A percentile compares a stretch with the other conserved stretches of the same genome.
These are phyloP conservation scores for Phytophthora brassicae DNA, from an alignment of 352 stramenopile genomes.

Conservation along the genomic window DNA sequence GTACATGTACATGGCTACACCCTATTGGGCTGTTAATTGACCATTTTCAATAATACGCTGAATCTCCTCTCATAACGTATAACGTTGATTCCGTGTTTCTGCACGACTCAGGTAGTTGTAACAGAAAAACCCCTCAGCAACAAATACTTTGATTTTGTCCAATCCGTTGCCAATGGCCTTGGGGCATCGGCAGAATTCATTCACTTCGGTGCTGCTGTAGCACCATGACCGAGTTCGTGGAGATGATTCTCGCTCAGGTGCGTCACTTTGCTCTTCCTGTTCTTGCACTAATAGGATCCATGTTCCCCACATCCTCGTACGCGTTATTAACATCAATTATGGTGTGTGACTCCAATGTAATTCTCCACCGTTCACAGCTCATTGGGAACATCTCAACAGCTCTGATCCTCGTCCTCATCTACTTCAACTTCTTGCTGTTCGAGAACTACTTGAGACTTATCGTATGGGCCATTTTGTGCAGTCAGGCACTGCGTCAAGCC, in stretches of 20 bases:
- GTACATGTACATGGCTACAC: too few relatives aligned
- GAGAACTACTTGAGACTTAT: slow-evolving; percentile 89
- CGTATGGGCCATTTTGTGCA: slow-evolving; percentile 87
- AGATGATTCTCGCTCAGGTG: slow-evolving; percentile 85
- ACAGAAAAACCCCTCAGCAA: not conserved
- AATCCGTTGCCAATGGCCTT: slow-evolving; percentile 2
- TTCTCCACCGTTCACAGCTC: slow-evolving; percentile 39
- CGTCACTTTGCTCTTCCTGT: not conserved
- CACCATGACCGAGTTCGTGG: slow-evolving; percentile 78
- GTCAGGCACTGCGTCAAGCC: slow-evolving; percentile 79
- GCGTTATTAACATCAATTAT: not conserved
- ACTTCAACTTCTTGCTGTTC: slow-evolving; percentile 91
- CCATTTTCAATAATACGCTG: slow-evolving; percentile 19
- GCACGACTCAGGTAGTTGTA: not conserved
- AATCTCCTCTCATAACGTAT: slow-evolving; percentile 18
- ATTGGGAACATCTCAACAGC: slow-evolving; percentile 88
- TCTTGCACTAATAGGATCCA: slow-evolving; percentile 5
- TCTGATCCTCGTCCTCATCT: slow-evolving; percentile 84
- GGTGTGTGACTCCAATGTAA: not conserved
- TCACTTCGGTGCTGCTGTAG: not conserved
- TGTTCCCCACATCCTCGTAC: not conserved
- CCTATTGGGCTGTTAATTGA: too few relatives aligned
- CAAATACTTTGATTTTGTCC: slow-evolving; percentile 5
- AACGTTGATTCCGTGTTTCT: slow-evolving; percentile 18
- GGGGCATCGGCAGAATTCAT: slow-evolving; percentile 9